Evolutionary conservation across 2,329 filamentous ascomycete genomes (phyloP), one percentile per base, ranked within the genome.

Genomic region (Chaetomiaceae sp.): DNA sequence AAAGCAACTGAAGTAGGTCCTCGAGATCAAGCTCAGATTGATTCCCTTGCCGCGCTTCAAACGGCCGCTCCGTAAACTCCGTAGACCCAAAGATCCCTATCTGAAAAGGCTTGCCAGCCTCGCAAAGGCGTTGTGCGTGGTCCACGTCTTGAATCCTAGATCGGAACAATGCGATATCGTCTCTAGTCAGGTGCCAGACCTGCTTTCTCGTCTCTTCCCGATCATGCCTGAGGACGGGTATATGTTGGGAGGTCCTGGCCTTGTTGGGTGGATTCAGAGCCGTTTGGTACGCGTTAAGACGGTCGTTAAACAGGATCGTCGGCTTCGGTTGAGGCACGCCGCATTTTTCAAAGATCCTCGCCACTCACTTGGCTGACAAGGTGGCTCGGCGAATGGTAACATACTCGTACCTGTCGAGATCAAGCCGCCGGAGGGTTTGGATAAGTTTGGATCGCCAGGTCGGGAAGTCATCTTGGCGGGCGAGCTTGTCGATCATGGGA

Each of bases 291-390:
- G 43, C 43, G 14, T 46, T 46, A 2, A 36, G 13, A 20, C 43
- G 34, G 16, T 51, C 43, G 6, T 48, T 55, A 27, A 42, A 55
- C 7, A 55, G 18, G 9, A 55, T 20, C 4, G 20, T 14, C 18
- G 48, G 48, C 7, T 10, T 14, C 5, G 43, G 36, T 29, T 55
- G 23, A 11, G 13, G 21, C 6, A 13, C 27, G 2, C 48, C 38
- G 33, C n/a, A 55, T 20, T 55, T 48, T 14, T 51, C 29, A 11
- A 55, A n/a, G 18, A 51, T 37, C 18, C 9, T 30, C 2, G 13
- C n/a, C 14, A 55, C 48, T 48, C 38, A 55, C n/a, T 16, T 25
- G 9, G 41, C 20, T 9, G 21, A 37, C 2, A 36, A 38, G 10
- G 13, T 48, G 16, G 43, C 33, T 27, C n/a, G n/a, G n/a, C n/a